These are phyloP conservation scores for Biscogniauxia mediterranea DNA, from an alignment of 2,329 filamentous ascomycete genomes.

Conservation along the genomic window DNA sequence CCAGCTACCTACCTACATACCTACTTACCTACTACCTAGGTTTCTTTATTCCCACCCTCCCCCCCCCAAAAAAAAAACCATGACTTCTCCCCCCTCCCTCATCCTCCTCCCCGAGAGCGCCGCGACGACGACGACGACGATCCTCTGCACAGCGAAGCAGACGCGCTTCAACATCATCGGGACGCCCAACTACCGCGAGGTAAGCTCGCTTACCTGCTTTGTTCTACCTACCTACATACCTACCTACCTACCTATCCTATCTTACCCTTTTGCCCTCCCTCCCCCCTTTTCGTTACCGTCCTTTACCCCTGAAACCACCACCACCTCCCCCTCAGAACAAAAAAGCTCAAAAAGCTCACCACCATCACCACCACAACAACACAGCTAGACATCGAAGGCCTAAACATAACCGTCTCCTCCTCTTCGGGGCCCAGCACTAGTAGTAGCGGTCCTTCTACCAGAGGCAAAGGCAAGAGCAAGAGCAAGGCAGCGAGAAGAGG, in stretches of 20 bases:
- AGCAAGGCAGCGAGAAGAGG: constrained; percentile 38
- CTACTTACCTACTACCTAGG: too few relatives aligned
- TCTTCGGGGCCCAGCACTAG: constrained; percentile 14
- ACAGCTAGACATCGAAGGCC: constrained; percentile 67
- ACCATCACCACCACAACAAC: too few relatives aligned
- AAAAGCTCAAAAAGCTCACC: too few relatives aligned
- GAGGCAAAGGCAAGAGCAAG: constrained; percentile 46
- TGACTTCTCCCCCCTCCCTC: too few relatives aligned
- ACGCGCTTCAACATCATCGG: constrained; percentile 60
- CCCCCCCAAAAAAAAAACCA: too few relatives aligned
- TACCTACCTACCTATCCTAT: neutral
- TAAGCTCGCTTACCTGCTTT: constrained; percentile 29
- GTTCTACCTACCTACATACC: too few relatives aligned
- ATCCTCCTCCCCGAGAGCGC: constrained; percentile 40
- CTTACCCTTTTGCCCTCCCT: neutral
- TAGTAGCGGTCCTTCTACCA: too few relatives aligned
- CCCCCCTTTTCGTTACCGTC: too few relatives aligned
- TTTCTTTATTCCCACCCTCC: too few relatives aligned
- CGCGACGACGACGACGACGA: constrained; percentile 44
- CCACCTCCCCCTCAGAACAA: neutral
- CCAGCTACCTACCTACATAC: too few relatives aligned
- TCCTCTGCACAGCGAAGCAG: constrained; percentile 65
- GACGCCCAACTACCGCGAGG: constrained; percentile 56
- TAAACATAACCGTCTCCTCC: constrained; percentile 65
- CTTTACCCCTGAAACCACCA: too few relatives aligned